Evolutionary conservation across 805 yeast species (phyloP), one percentile per base, ranked within the genome.

Genomic region (Wickerhamomyces alni): DNA sequence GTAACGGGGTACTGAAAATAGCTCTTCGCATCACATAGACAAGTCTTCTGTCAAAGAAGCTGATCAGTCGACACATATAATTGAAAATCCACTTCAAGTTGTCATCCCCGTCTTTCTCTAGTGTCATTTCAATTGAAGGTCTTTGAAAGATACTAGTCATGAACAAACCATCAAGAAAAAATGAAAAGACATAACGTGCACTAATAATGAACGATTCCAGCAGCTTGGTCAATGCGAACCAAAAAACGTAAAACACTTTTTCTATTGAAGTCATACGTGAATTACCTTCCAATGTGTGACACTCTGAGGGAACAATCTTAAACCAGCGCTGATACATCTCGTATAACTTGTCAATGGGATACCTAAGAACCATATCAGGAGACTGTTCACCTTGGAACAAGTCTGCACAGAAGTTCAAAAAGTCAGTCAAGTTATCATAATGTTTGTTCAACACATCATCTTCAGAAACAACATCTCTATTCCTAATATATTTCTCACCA

Each of bases 21-120:
- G 50, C 39, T 18, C 47, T 48, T 33, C 54, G 37, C 9, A 40
- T 21, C 9, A 54, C 30, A 33, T 43, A 51, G 1, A 37, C 42
- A 8, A 36, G 42, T 34, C 59, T 40, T 37, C 58, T 41, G 2
- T n/a, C 18, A 7, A 55, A 19, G 30, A 42, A 55, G 8, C 56
- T 44, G 16, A 48, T 33, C 4, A 47, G 31, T 11, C 59, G 52
- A 40, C 52, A 47, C 0, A 30, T 32, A 36, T 51, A 54, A 16
- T 49, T 47, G 9, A 50, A 43, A 33, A 33, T 48, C 28, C 37
- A 33, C 5, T 21, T 32, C 8, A 48, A 31, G 2, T 41, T 41
- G 9, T 35, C 41, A 36, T 37, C 41, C 5, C 30, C 28, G 8
- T 49, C 36, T 26, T 26, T 26, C n/a, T 5, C 6, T 26, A 26